These are phyloP conservation scores for Helotiales sp. DNA, from an alignment of 2,329 filamentous ascomycete genomes.

Conservation along the genomic window DNA sequence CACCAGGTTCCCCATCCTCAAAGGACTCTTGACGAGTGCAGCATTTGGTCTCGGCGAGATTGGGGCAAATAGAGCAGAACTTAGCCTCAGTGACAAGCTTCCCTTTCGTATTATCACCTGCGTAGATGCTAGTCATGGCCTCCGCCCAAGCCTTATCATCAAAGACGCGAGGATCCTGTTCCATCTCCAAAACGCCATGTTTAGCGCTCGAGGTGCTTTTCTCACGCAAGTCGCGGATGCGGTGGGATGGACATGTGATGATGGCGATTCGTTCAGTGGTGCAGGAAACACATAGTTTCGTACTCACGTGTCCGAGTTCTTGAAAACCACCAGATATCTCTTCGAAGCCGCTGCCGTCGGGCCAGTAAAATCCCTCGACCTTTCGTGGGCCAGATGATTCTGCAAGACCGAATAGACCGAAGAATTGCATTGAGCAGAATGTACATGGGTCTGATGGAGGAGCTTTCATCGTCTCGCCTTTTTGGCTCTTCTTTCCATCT, in stretches of 20 bases:
- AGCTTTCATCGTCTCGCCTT: not conserved
- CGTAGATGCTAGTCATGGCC: not conserved
- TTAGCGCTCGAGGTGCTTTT: not conserved
- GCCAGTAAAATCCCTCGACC: conserved; percentile 24
- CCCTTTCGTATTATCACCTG: conserved; percentile 4
- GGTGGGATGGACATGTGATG: conserved; percentile 23
- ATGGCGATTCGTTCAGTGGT: conserved; percentile 23
- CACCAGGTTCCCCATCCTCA: not conserved
- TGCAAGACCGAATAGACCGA: conserved; percentile 28
- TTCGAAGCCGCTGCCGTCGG: conserved; percentile 17
- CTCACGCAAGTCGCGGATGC: conserved; percentile 1
- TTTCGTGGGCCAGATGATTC: not conserved
- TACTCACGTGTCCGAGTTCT: conserved; percentile 13
- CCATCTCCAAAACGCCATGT: not conserved
- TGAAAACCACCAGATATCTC: conserved; percentile 25
- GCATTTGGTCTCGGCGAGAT: conserved; percentile 19
- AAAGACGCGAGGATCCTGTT: conserved; percentile 14
- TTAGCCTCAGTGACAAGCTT: conserved; percentile 16
- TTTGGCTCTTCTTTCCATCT: not conserved
- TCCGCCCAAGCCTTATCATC: conserved; percentile 5
- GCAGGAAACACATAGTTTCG: conserved; percentile 30
- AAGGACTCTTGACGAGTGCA: not conserved
- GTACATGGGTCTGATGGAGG: conserved; percentile 14
- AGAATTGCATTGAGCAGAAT: conserved; percentile 29
- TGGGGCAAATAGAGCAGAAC: conserved; percentile 31